Evolutionary conservation across 805 yeast species (phyloP).

Genomic region (Yarrowia sp.): DNA sequence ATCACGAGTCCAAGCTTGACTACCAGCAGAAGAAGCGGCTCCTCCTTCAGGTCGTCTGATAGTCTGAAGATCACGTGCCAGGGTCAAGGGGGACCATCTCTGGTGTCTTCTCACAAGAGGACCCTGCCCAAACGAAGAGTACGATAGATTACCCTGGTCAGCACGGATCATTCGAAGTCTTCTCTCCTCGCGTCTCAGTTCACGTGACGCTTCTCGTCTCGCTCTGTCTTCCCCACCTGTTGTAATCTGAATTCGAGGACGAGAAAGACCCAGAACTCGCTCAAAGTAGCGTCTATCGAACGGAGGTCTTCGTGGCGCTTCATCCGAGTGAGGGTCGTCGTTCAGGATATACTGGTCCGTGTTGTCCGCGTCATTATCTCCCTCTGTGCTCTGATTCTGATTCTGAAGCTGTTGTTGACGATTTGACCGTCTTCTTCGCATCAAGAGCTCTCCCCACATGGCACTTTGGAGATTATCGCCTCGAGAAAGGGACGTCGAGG

Average conservation of each 20-base stretch:
- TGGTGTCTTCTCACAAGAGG: constrained; percentile 16
- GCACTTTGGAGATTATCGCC: constrained; percentile 12
- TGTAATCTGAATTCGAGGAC: constrained; percentile 18
- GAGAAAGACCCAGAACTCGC: constrained; percentile 16
- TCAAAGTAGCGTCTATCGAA: constrained; percentile 33
- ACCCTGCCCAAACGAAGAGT: constrained; percentile 21
- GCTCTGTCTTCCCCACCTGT: constrained; percentile 22
- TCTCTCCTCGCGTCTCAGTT: constrained; percentile 24
- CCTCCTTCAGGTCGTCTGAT: constrained; percentile 15
- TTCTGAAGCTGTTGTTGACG: constrained; percentile 3
- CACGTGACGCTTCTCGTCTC: constrained; percentile 22
- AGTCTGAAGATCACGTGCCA: constrained; percentile 23
- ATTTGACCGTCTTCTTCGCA: constrained; percentile 1
- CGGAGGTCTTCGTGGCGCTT: constrained; percentile 30
- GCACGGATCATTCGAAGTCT: constrained; percentile 32
- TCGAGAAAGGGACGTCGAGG: constrained; percentile 8
- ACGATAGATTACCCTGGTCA: constrained; percentile 4
- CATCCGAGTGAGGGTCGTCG: constrained; percentile 8
- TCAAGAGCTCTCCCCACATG: constrained; percentile 12
- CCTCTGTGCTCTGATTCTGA: background rate
- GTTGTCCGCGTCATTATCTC: constrained; percentile 5
- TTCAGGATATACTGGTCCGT: background rate
- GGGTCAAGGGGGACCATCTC: constrained; percentile 26
- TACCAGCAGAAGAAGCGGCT: no score
- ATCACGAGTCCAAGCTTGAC: constrained; percentile 15